These are phyloP conservation scores for Myxozyma geophila DNA, from an alignment of 805 yeast species.

Conservation along the genomic window DNA sequence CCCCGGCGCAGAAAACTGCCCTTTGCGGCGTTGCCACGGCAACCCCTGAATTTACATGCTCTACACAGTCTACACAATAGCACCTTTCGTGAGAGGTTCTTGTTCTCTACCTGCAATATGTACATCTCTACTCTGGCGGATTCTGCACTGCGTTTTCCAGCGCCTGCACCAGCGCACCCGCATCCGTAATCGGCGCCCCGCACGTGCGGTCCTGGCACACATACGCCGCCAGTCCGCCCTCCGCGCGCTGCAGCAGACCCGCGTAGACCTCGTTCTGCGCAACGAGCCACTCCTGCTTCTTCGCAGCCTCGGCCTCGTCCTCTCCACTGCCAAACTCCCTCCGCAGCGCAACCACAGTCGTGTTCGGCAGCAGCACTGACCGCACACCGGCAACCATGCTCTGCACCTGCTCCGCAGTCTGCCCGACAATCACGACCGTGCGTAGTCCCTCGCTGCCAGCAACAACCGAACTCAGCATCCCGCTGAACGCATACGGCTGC, in stretches of 20 bases:
- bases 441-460: slow-evolving; percentile 28
- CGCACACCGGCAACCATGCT: slow-evolving; percentile 8
- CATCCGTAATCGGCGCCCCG: slow-evolving; percentile 26
- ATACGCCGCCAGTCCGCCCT: slow-evolving; percentile 7
- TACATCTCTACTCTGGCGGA: background rate
- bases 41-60: background rate
- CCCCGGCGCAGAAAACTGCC: background rate
- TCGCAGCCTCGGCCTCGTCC: slow-evolving; percentile 4
- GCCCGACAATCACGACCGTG: slow-evolving; percentile 22
- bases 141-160: slow-evolving; percentile 2
- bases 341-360: slow-evolving; percentile 19
- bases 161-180: slow-evolving; percentile 12
- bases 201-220: slow-evolving; percentile 27
- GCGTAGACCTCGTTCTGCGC: slow-evolving; percentile 17
- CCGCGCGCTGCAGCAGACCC: slow-evolving; percentile 6
- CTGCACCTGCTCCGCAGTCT: background rate
- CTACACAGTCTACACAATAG: too few species aligned
- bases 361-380: slow-evolving; percentile 17
- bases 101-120: background rate
- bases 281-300: slow-evolving; percentile 22
- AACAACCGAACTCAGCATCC: slow-evolving; percentile 26
- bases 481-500: slow-evolving; percentile 26
- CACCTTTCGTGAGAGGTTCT: background rate
- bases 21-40: background rate
- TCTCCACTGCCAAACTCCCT: background rate